Conservation (phyloP, 495 filamentous ascomycete species). For the Chaetomium tenue region DNA sequence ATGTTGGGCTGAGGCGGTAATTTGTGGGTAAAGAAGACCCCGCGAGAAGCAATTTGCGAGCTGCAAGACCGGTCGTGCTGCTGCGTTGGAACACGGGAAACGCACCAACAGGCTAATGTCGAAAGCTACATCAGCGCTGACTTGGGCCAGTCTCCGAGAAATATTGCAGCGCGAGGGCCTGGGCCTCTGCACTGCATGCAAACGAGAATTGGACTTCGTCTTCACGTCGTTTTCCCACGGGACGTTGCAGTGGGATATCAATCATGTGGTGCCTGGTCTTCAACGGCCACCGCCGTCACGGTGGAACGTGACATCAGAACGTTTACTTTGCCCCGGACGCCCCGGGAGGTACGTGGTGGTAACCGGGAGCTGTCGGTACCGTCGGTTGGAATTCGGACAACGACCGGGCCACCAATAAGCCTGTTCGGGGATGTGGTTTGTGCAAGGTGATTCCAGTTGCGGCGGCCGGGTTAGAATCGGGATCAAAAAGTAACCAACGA, state of each 20-base stretch:
- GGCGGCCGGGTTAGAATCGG: too few species aligned
- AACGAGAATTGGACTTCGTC: not conserved
- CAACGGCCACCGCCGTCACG: not conserved
- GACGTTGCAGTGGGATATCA: not conserved
- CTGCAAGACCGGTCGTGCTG: slow-evolving; percentile 1
- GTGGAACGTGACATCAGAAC: not conserved
- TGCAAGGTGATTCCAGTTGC: not conserved
- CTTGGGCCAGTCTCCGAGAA: not conserved
- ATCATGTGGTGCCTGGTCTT: not conserved
- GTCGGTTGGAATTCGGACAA: not conserved
- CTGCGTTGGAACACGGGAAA: not conserved
- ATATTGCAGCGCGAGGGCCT: not conserved
- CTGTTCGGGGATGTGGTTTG: not conserved
- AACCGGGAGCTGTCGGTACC: not conserved
- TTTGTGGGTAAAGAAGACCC: slow-evolving; percentile 22
- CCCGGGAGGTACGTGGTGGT: not conserved
- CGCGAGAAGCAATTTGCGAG: slow-evolving; percentile 17
- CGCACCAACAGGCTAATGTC: slow-evolving; percentile 15
- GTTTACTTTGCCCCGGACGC: not conserved
- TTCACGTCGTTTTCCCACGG: not conserved
- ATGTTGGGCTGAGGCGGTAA: slow-evolving; percentile 5
- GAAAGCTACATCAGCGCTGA: not conserved
- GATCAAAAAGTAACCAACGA: not conserved
- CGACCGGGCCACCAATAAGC: not conserved
- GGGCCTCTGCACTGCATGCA: slow-evolving; percentile 2